Evolutionary conservation across 2,329 filamentous ascomycete genomes (phyloP), one percentile per base, ranked within the genome.

Genomic region (Fusarium bactridioides): DNA sequence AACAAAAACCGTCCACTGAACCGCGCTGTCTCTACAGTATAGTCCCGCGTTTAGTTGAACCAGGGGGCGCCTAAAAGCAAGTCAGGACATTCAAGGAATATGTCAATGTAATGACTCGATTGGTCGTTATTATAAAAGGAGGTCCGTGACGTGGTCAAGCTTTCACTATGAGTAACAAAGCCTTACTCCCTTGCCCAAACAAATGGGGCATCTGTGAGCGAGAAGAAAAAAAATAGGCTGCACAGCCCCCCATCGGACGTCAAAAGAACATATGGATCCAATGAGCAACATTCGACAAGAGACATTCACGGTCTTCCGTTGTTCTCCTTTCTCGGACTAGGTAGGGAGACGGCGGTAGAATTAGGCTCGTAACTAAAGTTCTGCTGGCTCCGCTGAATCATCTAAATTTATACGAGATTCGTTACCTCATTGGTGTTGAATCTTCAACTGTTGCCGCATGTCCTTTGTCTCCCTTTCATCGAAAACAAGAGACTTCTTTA

Each of bases 71-170:
- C 54, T n/a, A 51, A 44, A n/a, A 57, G 29, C 33, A 64, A 38
- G 5, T 47, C 38, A 65, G 18, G 23, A 29, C 31, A 45, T 50
- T 38, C 51, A 35, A 54, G 27, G 27, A 41, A 37, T n/a, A 50
- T 67, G 29, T 44, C 35, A 50, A n/a, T 47, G 35, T 25, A 65
- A 76, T 76, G 74, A 76, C 70, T 60, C 60, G 23, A 77, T 77
- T 76, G 74, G 74, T 4, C 56, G 48, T 67, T 62, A 21, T 53
- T 48, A 40, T 31, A 33, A 73, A 70, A 73, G 63, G 66, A 73
- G 70, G 70, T 53, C 70, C 63, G 70, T 76, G 74, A 76, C 74
- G 74, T 76, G 74, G 74, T 70, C 53, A 50, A 61, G 56, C 55
- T 55, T 69, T 61, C 61, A 55, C 45, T 45, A 70, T 61, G 53